Percentiles rank a stretch among this genome's conserved stretches.
These are phyloP conservation scores for Cyberlindnera bimundalis DNA, from an alignment of 805 yeast species.

Conservation along the genomic window DNA sequence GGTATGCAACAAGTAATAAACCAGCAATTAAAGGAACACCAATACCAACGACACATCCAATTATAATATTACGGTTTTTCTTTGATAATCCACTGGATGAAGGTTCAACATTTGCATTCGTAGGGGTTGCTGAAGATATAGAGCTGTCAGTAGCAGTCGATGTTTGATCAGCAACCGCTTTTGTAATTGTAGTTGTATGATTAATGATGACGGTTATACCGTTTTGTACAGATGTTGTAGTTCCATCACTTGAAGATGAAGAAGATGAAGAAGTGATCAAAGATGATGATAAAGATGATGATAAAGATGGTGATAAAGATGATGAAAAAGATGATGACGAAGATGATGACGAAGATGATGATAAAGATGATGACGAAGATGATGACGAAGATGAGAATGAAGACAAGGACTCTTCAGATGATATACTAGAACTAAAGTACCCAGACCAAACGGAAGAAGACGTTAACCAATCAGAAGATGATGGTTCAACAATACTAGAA, in stretches of 20 bases:
- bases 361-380: constrained; percentile 3
- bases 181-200: constrained; percentile 20
- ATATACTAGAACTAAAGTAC: too few species aligned
- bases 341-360: constrained; percentile 8
- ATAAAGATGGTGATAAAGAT: constrained; percentile 4
- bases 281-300: background rate
- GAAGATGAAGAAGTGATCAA: constrained; percentile 12
- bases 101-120: constrained; percentile 11
- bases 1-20: constrained; percentile 4
- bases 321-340: constrained; percentile 5
- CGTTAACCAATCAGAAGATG: too few species aligned
- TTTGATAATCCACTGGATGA: constrained; percentile 38
- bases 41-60: constrained; percentile 61
- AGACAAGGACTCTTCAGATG: constrained; percentile 3
- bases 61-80: constrained; percentile 47
- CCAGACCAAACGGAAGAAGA: too few species aligned
- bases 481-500: too few species aligned
- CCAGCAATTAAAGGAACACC: constrained; percentile 13
- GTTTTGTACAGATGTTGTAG: constrained; percentile 11
- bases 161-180: constrained; percentile 1
- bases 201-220: constrained; percentile 22
- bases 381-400: constrained; percentile 8
- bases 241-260: constrained; percentile 2
- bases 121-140: constrained; percentile 23
- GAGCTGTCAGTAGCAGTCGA: constrained; percentile 31